phyloP scores from a whole-genome alignment of 2,329 filamentous ascomycete species.

The Colletotrichum graminicola region DNA sequence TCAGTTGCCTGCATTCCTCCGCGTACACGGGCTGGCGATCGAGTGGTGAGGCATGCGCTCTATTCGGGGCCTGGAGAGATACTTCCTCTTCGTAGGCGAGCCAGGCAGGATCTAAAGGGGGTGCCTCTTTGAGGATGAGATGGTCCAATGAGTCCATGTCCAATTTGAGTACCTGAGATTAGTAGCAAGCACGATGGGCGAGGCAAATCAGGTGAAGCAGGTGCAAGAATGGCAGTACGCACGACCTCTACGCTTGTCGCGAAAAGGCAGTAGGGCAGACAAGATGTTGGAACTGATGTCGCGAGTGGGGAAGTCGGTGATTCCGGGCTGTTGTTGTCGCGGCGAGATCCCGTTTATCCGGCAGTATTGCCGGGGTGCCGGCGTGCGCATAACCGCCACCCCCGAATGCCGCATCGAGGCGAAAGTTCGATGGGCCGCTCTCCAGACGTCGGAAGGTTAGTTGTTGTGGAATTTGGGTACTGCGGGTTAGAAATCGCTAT shows the following conservation, averaged over 20 bases:
- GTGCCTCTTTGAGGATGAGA: constrained; percentile 42
- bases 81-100: constrained; percentile 52
- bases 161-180: background rate
- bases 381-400: background rate
- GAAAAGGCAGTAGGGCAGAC: background rate
- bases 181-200: background rate
- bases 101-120: constrained; percentile 57
- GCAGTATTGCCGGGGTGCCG: constrained; percentile 17
- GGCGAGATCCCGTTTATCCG: constrained; percentile 38
- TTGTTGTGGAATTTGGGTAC: no score
- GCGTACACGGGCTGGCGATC: constrained; percentile 57
- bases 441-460: background rate
- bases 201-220: background rate
- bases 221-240: background rate
- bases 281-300: constrained; percentile 1
- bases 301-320: constrained; percentile 32
- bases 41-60: constrained; percentile 45
- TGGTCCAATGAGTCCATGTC: constrained; percentile 20
- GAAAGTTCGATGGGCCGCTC: background rate
- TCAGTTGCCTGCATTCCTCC: constrained; percentile 54
- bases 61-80: constrained; percentile 47
- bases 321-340: constrained; percentile 36
- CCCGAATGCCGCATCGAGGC: no score
- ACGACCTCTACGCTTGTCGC: background rate
- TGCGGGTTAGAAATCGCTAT: background rate